Evolutionary conservation across 345 rosid genomes (phyloP).

Genomic region (Gossypium bickii): DNA sequence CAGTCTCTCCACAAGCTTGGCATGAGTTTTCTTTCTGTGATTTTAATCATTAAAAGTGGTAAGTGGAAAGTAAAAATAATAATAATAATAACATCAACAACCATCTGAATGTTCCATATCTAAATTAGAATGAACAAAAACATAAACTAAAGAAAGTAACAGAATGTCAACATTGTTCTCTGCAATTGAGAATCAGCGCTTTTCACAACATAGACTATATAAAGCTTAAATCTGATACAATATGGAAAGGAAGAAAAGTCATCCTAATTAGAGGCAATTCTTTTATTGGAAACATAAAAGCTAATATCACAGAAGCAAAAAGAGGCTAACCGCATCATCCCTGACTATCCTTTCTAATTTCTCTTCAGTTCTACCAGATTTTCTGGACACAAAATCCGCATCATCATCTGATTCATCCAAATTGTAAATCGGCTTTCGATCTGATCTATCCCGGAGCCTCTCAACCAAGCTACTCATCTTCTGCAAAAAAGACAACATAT

Average conservation of each 20-base stretch:
- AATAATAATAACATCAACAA: background rate
- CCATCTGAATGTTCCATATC: background rate
- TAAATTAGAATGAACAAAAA: background rate
- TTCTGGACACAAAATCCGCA: slow-evolving; percentile 55
- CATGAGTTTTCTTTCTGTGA: slow-evolving; percentile 66
- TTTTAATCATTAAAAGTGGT: background rate
- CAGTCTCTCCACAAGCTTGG: slow-evolving; percentile 85
- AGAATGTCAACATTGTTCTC: background rate
- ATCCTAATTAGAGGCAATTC: background rate
- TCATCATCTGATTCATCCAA: slow-evolving; percentile 95
- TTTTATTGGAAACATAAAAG: background rate
- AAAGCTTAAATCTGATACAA: background rate
- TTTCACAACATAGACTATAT: background rate
- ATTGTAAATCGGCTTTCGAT: slow-evolving; percentile 77
- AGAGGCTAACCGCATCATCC: slow-evolving; percentile 67
- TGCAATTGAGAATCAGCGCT: background rate
- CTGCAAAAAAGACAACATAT: slow-evolving; percentile 36
- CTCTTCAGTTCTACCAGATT: slow-evolving; percentile 44
- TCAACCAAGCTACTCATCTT: slow-evolving; percentile 97
- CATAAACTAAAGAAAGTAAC: background rate
- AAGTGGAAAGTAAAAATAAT: background rate
- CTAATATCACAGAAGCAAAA: background rate
- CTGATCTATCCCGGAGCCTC: slow-evolving; percentile 86
- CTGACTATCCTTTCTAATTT: slow-evolving; percentile 70
- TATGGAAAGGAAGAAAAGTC: background rate